phyloP scores from a whole-genome alignment of 805 yeast genomes.

The Kodamaea restingae region DNA sequence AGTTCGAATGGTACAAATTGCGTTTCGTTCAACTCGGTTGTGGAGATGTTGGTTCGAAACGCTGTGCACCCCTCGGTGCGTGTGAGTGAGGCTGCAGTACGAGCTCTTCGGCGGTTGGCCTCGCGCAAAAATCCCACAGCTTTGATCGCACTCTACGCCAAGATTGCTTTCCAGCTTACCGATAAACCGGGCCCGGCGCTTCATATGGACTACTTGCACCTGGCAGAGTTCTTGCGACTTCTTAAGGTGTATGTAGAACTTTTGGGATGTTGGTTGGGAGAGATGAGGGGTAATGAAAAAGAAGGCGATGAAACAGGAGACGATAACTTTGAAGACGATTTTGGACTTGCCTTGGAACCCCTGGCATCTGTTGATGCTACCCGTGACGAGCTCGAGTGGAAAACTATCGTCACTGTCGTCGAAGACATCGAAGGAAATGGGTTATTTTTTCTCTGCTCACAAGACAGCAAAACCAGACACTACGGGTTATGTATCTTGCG shows the following conservation, averaged over 20 bases:
- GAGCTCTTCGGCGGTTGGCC: slow-evolving; percentile 63
- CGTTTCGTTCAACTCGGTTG: slow-evolving; percentile 56
- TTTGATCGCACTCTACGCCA: slow-evolving; percentile 70
- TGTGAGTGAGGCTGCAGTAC: slow-evolving; percentile 62
- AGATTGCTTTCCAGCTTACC: slow-evolving; percentile 73
- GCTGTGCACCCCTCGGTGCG: slow-evolving; percentile 61
- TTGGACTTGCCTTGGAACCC: too few species aligned
- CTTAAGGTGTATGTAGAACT: slow-evolving; percentile 74
- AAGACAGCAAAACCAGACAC: slow-evolving; percentile 70
- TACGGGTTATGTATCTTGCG: slow-evolving; percentile 71
- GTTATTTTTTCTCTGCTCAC: slow-evolving; percentile 83
- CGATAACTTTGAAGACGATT: too few species aligned
- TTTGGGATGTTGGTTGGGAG: slow-evolving; percentile 75
- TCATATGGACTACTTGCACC: slow-evolving; percentile 55
- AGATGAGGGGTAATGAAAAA: slow-evolving; percentile 30
- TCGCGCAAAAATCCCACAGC: slow-evolving; percentile 64
- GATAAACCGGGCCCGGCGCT: slow-evolving; percentile 60
- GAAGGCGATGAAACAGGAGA: slow-evolving; percentile 28
- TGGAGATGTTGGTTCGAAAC: slow-evolving; percentile 76
- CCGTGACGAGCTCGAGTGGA: slow-evolving; percentile 69
- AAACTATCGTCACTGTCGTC: slow-evolving; percentile 73
- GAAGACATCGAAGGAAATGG: slow-evolving; percentile 98
- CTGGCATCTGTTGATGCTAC: neutral
- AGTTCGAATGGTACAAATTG: slow-evolving; percentile 2
- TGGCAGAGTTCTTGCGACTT: slow-evolving; percentile 55